phyloP scores from a whole-genome alignment of 2,329 filamentous ascomycete genomes.

The Sporothrix brasiliensis region DNA sequence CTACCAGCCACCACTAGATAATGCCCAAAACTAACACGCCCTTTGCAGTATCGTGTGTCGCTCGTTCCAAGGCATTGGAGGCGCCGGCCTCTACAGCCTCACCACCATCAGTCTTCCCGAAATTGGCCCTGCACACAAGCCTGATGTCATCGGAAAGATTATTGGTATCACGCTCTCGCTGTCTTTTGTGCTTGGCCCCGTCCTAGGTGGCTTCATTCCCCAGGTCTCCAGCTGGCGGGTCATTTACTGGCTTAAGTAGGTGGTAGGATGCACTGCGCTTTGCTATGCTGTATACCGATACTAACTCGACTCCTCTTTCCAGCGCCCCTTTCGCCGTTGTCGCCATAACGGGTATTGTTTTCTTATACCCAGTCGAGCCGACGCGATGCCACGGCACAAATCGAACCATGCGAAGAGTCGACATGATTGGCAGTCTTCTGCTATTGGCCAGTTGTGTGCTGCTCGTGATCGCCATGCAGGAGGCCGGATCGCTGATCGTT shows the following conservation, averaged over 20 bases:
- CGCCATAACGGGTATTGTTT: constrained; percentile 52
- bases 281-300: not conserved
- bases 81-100: constrained; percentile 63
- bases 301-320: not conserved
- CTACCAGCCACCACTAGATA: not conserved
- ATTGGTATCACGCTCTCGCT: constrained; percentile 60
- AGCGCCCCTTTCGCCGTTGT: constrained; percentile 37
- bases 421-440: constrained; percentile 43
- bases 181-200: constrained; percentile 61
- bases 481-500: constrained; percentile 57
- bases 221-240: constrained; percentile 59
- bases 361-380: constrained; percentile 39
- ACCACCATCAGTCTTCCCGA: constrained; percentile 61
- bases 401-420: constrained; percentile 33
- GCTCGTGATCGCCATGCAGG: constrained; percentile 59
- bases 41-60: constrained; percentile 57
- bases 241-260: constrained; percentile 65
- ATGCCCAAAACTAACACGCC: not conserved
- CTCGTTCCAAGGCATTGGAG: constrained; percentile 63
- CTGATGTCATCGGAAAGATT: constrained; percentile 58
- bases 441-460: constrained; percentile 57
- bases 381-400: constrained; percentile 21
- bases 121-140: constrained; percentile 56
- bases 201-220: constrained; percentile 60
- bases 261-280: constrained; percentile 48